These are phyloP conservation scores for Chaetomium fimeti DNA, from an alignment of 495 filamentous ascomycete genomes.

Conservation along the genomic window DNA sequence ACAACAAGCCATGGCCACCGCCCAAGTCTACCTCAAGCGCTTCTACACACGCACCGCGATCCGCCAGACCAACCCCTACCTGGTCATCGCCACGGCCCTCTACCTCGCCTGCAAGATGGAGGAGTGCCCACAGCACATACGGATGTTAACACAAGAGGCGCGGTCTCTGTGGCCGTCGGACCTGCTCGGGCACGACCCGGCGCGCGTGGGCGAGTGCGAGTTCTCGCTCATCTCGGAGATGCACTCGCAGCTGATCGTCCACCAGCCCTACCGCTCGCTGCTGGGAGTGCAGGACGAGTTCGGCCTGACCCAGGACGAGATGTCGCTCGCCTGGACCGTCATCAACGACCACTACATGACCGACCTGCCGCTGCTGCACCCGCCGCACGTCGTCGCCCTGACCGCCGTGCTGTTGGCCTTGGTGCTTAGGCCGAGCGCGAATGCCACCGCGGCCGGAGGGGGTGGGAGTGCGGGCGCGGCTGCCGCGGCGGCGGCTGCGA, in stretches of 20 bases:
- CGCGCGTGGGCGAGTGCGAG: slow-evolving; percentile 92
- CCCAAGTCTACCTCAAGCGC: slow-evolving; percentile 88
- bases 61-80: slow-evolving; percentile 88
- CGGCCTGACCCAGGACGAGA: slow-evolving; percentile 72
- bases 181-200: slow-evolving; percentile 74
- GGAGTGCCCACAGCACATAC: slow-evolving; percentile 94
- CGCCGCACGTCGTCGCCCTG: slow-evolving; percentile 86
- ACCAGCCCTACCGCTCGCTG: slow-evolving; percentile 94
- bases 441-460: slow-evolving; percentile 5
- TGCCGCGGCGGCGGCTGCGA: slow-evolving; percentile 20
- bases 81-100: slow-evolving; percentile 83
- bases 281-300: slow-evolving; percentile 69
- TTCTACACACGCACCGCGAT: slow-evolving; percentile 93
- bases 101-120: slow-evolving; percentile 99
- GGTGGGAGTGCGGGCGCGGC: not conserved
- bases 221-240: slow-evolving; percentile 94
- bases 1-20: slow-evolving; percentile 92
- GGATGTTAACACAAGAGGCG: slow-evolving; percentile 80
- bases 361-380: slow-evolving; percentile 81
- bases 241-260: slow-evolving; percentile 89
- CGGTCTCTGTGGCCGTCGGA: slow-evolving; percentile 89
- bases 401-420: slow-evolving; percentile 86
- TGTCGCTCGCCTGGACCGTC: slow-evolving; percentile 73
- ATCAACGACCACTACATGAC: slow-evolving; percentile 98
- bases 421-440: slow-evolving; percentile 58